These are phyloP conservation scores for Cryptosporidium andersoni DNA, from an alignment of 169 alveolate genomes.

Conservation along the genomic window DNA sequence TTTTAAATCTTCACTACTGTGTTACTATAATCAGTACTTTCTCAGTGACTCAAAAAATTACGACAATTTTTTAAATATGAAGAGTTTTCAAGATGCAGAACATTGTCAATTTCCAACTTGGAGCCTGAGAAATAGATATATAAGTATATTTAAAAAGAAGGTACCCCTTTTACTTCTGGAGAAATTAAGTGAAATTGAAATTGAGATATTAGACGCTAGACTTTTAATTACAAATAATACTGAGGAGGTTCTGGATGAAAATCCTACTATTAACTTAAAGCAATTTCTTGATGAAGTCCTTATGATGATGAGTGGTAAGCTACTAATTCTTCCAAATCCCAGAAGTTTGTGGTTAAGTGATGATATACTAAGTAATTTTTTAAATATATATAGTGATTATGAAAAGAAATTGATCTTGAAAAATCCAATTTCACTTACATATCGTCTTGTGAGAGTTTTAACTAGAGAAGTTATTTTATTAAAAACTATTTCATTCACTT, in stretches of 20 bases:
- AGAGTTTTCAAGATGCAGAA: neutral
- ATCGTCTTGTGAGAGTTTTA: slow-evolving; percentile 17
- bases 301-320: slow-evolving; percentile 4
- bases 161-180: slow-evolving; percentile 21
- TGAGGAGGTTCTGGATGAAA: neutral
- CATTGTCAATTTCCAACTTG: neutral
- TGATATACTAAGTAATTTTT: neutral
- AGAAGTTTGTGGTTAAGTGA: slow-evolving; percentile 26
- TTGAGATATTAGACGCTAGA: slow-evolving; percentile 1
- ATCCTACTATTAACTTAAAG: slow-evolving; percentile 2
- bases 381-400: neutral
- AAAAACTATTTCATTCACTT: neutral
- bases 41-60: neutral
- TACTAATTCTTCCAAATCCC: slow-evolving; percentile 16
- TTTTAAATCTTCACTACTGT: slow-evolving; percentile 12
- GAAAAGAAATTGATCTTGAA: neutral
- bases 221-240: neutral
- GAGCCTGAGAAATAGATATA: neutral
- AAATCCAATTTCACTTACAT: slow-evolving; percentile 12
- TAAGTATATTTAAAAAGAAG: slow-evolving; percentile 13
- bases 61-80: neutral
- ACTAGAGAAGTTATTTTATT: slow-evolving; percentile 18
- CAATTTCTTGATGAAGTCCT: neutral
- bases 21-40: neutral
- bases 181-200: slow-evolving; percentile 24